Conservation (phyloP, 345 rosid genomes). For the Pistacia integerrima region DNA sequence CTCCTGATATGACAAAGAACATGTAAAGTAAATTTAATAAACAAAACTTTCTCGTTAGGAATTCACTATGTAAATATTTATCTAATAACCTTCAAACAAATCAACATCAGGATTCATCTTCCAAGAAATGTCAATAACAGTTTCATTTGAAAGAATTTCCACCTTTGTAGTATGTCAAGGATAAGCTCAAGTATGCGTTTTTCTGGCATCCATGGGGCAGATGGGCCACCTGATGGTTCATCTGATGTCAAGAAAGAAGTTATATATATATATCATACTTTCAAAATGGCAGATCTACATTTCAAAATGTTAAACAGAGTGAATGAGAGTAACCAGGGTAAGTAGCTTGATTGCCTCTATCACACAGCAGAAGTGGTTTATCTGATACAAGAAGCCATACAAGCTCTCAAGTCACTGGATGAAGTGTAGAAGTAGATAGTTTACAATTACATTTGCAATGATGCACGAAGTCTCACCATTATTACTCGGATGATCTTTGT, state of each 20-base stretch:
- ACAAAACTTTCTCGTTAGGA: neutral
- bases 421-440: neutral
- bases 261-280: neutral
- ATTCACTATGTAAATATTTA: neutral
- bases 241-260: conserved; percentile 33
- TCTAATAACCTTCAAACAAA: neutral
- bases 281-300: conserved; percentile 1
- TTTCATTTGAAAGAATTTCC: conserved; percentile 5
- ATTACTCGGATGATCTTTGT: conserved; percentile 20
- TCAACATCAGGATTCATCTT: neutral
- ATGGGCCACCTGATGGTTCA: conserved; percentile 20
- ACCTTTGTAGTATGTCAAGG: conserved; percentile 65
- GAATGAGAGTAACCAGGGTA: conserved; percentile 24
- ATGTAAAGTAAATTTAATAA: neutral
- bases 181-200: conserved; percentile 46
- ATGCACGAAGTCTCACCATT: conserved; percentile 29
- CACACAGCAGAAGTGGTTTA: conserved; percentile 15
- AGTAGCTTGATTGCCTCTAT: conserved; percentile 19
- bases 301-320: conserved; percentile 15
- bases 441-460: conserved; percentile 11
- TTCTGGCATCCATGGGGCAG: conserved; percentile 38
- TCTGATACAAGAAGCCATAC: conserved; percentile 25
- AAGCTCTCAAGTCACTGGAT: neutral
- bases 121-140: neutral
- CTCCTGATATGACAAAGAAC: conserved; percentile 38